Evolutionary conservation across 768 basidiomycete genomes (phyloP).

Genomic region (Atractiella rhizophila): DNA sequence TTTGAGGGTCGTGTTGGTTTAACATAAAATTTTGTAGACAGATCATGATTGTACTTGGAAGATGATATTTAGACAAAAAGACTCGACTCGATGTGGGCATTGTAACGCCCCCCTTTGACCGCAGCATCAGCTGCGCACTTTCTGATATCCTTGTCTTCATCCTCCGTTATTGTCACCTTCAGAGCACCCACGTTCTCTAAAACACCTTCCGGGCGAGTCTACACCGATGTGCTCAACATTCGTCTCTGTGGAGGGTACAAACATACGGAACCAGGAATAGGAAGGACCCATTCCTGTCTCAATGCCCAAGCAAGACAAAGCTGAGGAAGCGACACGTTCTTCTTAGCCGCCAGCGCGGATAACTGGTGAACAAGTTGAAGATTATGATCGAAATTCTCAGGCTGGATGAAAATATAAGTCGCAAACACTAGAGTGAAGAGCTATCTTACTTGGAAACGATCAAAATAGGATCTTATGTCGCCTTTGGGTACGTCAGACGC

Average conservation of each 20-base stretch:
- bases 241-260: too few species aligned
- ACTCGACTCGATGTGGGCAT: too few species aligned
- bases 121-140: too few species aligned
- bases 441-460: conserved; percentile 24
- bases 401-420: background rate
- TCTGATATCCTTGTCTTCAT: conserved; percentile 26
- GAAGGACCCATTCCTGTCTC: conserved; percentile 12
- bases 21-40: too few species aligned
- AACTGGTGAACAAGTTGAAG: conserved; percentile 21
- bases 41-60: too few species aligned
- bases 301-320: conserved; percentile 25
- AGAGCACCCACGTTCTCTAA: conserved; percentile 28
- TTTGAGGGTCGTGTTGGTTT: too few species aligned
- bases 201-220: conserved; percentile 21
- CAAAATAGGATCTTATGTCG: conserved; percentile 13
- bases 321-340: conserved; percentile 23
- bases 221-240: too few species aligned
- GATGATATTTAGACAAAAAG: too few species aligned
- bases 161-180: conserved; percentile 24
- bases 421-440: background rate
- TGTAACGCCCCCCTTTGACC: too few species aligned
- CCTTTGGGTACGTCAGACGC: conserved; percentile 17
- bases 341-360: conserved; percentile 20
- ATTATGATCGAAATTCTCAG: conserved; percentile 9
- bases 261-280: conserved; percentile 10